Evolutionary conservation across 1,139 yeast species (phyloP), one percentile per base, ranked within the genome.

Genomic region (Hyphopichia burtonii): DNA sequence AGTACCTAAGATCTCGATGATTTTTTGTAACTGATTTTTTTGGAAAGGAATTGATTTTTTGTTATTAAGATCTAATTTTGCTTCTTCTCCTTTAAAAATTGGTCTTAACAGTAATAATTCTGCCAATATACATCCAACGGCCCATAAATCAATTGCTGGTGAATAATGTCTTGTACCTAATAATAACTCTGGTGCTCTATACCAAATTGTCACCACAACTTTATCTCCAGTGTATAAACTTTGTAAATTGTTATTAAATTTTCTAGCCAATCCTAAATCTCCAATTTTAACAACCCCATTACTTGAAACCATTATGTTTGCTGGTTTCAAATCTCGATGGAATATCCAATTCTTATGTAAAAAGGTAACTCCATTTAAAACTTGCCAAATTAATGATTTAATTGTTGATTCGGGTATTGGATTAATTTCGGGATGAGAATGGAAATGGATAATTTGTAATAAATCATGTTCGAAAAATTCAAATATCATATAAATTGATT

Each of bases 181-280:
- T 33, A 93, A 68, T 36, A 93, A 69, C 59, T 93, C 99, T 0
- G 99, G 98, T 0, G 99, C 97, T 50, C 99, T 75, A 61, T 93
- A 93, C 99, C 99, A 93, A 46, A 93, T 93, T 0, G 99, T 93
- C 9, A 93, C 99, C 41, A 93, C 99, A 16, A 94, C 97, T 64
- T 93, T 93, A 63, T 93, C 99, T 27, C 98, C 98, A 10, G 94
- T 80, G 56, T 87, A 93, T 22, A 94, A 71, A 36, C 96, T 83
- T 58, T 93, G 98, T 33, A 93, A 63, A 11, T 96, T 96, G 53
- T 89, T 88, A 50, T 86, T 85, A 65, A 91, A 93, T 52, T 88
- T 82, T 46, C 99, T 74, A 0, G 99, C 99, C 34, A 93, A 72
- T 1, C 99, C 99, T 53, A 93, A 74, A 66, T 93, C 99, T 25